Conservation (phyloP, 768 basidiomycete genomes). For the Tremella yokohamensis region DNA sequence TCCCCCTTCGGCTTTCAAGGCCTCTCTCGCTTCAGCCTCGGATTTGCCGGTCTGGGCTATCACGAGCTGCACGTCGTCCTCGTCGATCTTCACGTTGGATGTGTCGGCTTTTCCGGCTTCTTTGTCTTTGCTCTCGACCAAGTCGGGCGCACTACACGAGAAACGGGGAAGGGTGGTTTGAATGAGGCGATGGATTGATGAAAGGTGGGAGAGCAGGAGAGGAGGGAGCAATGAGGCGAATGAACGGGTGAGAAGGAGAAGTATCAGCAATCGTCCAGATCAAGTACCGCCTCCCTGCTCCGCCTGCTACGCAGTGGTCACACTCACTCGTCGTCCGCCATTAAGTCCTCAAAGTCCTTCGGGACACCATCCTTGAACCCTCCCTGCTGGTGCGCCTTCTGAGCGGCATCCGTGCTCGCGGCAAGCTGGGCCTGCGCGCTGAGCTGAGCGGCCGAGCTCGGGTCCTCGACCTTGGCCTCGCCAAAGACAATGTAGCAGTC, state of each 20-base stretch:
- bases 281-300: background rate
- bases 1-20: constrained; percentile 83
- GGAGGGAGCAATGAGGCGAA: background rate
- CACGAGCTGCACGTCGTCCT: constrained; percentile 92
- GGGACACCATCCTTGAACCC: constrained; percentile 67
- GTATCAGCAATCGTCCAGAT: constrained; percentile 8
- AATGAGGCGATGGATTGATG: background rate
- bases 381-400: constrained; percentile 55
- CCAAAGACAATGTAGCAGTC: constrained; percentile 99
- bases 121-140: constrained; percentile 25
- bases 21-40: constrained; percentile 85
- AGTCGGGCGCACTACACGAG: constrained; percentile 39
- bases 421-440: constrained; percentile 69
- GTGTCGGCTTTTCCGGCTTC: constrained; percentile 22
- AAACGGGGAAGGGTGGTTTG: background rate
- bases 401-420: constrained; percentile 51
- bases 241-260: background rate
- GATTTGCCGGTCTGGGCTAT: constrained; percentile 84
- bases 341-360: constrained; percentile 57
- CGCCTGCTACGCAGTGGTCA: background rate
- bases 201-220: constrained; percentile 2
- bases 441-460: constrained; percentile 45
- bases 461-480: constrained; percentile 60
- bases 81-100: constrained; percentile 58
- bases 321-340: constrained; percentile 45